A percentile compares a stretch with the other conserved stretches of the same genome.
Evolutionary conservation across 1,139 yeast species (phyloP).

Genomic region (Hansenula sp.): DNA sequence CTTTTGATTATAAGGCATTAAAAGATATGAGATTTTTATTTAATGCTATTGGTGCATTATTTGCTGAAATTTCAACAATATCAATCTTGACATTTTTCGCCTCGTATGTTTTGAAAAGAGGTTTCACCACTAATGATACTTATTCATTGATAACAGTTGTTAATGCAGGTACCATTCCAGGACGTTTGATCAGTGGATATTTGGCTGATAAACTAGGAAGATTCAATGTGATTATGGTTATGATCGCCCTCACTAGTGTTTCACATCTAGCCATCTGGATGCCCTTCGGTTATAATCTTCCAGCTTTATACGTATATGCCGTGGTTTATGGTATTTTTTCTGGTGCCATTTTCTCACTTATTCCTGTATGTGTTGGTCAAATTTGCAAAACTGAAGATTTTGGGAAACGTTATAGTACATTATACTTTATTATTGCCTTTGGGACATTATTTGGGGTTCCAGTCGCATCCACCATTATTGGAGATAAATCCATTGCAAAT

Average conservation of each 20-base stretch:
- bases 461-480: conserved; percentile 48
- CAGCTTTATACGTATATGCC: conserved; percentile 26
- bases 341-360: conserved; percentile 30
- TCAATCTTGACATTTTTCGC: conserved; percentile 36
- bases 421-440: conserved; percentile 41
- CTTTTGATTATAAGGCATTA: conserved; percentile 25
- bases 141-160: conserved; percentile 47
- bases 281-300: conserved; percentile 26
- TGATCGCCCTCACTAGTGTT: conserved; percentile 33
- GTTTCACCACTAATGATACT: conserved; percentile 43
- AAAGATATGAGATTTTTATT: conserved; percentile 33
- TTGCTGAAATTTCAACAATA: conserved; percentile 51
- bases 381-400: conserved; percentile 46
- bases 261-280: conserved; percentile 36
- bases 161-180: conserved; percentile 51
- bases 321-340: conserved; percentile 27
- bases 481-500: conserved; percentile 26
- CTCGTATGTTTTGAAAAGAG: conserved; percentile 48
- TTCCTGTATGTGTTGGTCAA: conserved; percentile 39
- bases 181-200: conserved; percentile 46
- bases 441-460: conserved; percentile 44
- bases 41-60: conserved; percentile 36
- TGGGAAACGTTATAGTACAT: conserved; percentile 47
- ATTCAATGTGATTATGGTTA: conserved; percentile 45
- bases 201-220: conserved; percentile 48